Percentiles rank a stretch among this genome's conserved stretches.
These are phyloP conservation scores for Gossypium davidsonii DNA, from an alignment of 441 rosid species.

Conservation along the genomic window DNA sequence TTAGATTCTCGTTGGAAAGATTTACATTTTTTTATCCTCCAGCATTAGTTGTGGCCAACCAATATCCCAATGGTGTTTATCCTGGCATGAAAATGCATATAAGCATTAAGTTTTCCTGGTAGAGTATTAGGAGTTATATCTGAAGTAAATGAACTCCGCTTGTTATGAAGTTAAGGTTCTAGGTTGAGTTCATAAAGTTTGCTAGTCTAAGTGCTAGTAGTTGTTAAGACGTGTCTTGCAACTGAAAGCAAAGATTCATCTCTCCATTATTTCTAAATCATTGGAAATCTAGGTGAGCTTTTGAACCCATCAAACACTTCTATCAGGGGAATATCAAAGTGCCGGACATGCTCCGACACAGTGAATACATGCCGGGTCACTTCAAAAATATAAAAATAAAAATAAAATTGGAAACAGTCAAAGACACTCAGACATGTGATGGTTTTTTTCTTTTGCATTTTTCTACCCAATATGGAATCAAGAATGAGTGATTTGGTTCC, in stretches of 20 bases:
- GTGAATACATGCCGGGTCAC: too few species aligned
- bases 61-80: background rate
- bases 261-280: background rate
- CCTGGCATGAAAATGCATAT: background rate
- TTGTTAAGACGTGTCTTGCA: background rate
- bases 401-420: too few species aligned
- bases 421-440: too few species aligned
- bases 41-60: background rate
- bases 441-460: too few species aligned
- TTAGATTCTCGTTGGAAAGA: constrained; percentile 11
- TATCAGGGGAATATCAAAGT: too few species aligned
- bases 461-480: too few species aligned
- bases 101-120: background rate
- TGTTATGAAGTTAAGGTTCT: background rate
- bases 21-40: constrained; percentile 5
- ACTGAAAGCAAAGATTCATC: background rate
- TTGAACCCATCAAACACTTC: too few species aligned
- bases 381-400: too few species aligned
- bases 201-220: background rate
- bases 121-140: background rate
- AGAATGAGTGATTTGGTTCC: too few species aligned
- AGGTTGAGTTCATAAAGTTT: background rate
- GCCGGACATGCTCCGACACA: too few species aligned
- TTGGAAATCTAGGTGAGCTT: background rate
- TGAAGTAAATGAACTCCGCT: background rate